Base-by-base conservation (phyloP, 2,329 filamentous ascomycete species). In the Stagonosporopsis vannaccii region DNA sequence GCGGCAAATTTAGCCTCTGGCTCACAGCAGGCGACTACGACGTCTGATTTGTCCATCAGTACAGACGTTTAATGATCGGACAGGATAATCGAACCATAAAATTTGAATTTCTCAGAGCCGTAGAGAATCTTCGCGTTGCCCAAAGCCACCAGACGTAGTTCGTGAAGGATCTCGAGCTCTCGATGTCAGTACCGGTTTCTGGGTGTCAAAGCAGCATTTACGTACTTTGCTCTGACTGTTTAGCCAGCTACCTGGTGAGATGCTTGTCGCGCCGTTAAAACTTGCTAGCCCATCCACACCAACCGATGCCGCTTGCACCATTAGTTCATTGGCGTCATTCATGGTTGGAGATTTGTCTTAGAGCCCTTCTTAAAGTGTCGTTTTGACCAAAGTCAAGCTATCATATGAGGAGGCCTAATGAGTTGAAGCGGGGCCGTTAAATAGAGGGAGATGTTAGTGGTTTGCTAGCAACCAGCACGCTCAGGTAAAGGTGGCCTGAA, bases 1-100 rank as follows among this genome's bases (percentile, higher is more conserved):
- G 97, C 89, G 32, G 92, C 92, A 65, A 91, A 96, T 0, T 91
- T 97, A 0, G 44, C 55, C 2, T 55, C 53, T 0, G 48, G 35
- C 25, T 62, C 51, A 15, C 61, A 53, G 19, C 51, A 49, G 9
- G 52, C 55, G 2, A 63, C 42, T 0, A 67, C 56, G 7, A 71
- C 48, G n/a, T 72, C 67, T 20, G 3, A 2, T 3, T 2, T 3
- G 6, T 41, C n/a, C n/a, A 42, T 67, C n/a, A 63, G 53, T 20
- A 17, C 9, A 6, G 11, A 9, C 17, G 2, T n/a, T 25, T 5
- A 22, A 2, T 26, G 2, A 12, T n/a, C 41, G 3, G 9, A 2
- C 4, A 6, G 1, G n/a, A 4, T 2, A 23, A 17, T n/a, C 43
- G 11, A 50, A 64, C 67, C 70, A 25, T 65, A 71, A 42, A 65